These are phyloP conservation scores for Nicotiana attenuata DNA, from an alignment of 257 asterid genomes.

Conservation along the genomic window DNA sequence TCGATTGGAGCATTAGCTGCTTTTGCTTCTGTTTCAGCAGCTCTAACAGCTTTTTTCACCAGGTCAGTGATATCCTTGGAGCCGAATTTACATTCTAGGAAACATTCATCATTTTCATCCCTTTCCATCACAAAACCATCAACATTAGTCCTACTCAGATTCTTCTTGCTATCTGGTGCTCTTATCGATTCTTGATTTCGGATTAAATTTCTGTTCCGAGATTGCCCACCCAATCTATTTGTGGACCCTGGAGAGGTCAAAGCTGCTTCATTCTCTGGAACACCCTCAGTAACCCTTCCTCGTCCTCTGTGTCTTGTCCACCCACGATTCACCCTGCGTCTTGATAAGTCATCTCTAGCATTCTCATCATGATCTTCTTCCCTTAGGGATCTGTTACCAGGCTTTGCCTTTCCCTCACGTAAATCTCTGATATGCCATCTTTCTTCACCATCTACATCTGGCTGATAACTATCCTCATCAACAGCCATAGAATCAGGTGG, in stretches of 20 bases:
- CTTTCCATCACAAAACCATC: slow-evolving; percentile 52
- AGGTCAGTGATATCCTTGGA: slow-evolving; percentile 64
- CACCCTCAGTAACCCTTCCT: slow-evolving; percentile 62
- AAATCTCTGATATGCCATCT: slow-evolving; percentile 44
- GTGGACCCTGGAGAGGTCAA: slow-evolving; percentile 70
- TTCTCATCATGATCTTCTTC: slow-evolving; percentile 77
- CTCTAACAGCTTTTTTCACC: slow-evolving; percentile 83
- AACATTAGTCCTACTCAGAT: slow-evolving; percentile 24
- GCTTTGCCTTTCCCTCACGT: slow-evolving; percentile 52
- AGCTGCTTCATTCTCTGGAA: slow-evolving; percentile 55
- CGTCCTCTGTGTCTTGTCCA: slow-evolving; percentile 54
- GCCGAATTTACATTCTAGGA: slow-evolving; percentile 77
- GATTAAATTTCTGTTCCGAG: slow-evolving; percentile 45
- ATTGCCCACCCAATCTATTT: slow-evolving; percentile 56
- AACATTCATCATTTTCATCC: slow-evolving; percentile 86
- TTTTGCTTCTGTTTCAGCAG: slow-evolving; percentile 98
- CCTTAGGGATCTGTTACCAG: slow-evolving; percentile 51
- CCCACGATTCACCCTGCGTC: slow-evolving; percentile 63
- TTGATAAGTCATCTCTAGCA: slow-evolving; percentile 59
- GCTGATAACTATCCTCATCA: slow-evolving; percentile 43
- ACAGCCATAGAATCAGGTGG: slow-evolving; percentile 38
- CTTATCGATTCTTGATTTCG: slow-evolving; percentile 50
- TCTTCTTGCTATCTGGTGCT: slow-evolving; percentile 52
- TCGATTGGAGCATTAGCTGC: slow-evolving; percentile 81
- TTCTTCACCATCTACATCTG: slow-evolving; percentile 61